Conservation (phyloP, 2,329 filamentous ascomycete species). For the Emericellopsis cladophorae region DNA sequence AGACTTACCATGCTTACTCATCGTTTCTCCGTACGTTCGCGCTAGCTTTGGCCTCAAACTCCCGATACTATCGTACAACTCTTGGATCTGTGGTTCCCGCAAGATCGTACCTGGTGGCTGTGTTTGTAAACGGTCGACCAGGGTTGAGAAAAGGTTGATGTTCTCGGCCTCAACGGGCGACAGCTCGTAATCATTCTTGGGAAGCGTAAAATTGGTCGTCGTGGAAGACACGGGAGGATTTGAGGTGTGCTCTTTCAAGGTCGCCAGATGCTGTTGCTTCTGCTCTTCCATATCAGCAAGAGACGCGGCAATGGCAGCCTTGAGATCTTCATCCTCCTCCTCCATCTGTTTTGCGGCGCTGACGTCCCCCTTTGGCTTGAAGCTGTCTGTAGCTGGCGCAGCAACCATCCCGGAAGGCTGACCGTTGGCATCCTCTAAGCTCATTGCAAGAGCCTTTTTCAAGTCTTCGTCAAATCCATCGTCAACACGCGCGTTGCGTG, state of each 20-base stretch:
- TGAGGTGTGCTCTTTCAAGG: constrained; percentile 66
- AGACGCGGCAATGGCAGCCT: constrained; percentile 90
- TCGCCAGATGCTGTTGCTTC: constrained; percentile 78
- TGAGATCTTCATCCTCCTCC: constrained; percentile 85
- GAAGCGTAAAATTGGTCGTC: constrained; percentile 40
- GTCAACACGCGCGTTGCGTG: constrained; percentile 75
- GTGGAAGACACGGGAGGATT: constrained; percentile 20
- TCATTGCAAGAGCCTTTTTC: constrained; percentile 91
- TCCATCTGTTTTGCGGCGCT: constrained; percentile 41
- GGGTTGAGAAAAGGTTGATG: constrained; percentile 87
- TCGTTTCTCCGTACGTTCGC: constrained; percentile 92
- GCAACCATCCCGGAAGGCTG: constrained; percentile 63
- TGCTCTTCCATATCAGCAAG: constrained; percentile 96
- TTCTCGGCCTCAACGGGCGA: constrained; percentile 92
- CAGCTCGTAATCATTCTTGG: constrained; percentile 90
- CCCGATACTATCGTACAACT: constrained; percentile 96
- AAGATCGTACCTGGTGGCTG: constrained; percentile 92
- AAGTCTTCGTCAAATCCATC: constrained; percentile 91
- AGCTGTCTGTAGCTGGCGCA: constrained; percentile 17
- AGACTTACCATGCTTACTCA: constrained; percentile 89
- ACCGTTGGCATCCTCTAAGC: constrained; percentile 78
- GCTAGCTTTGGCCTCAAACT: constrained; percentile 84
- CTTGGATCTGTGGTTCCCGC: constrained; percentile 95
- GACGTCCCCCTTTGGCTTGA: constrained; percentile 20
- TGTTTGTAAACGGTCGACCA: constrained; percentile 89